Conservation (phyloP, 2,329 filamentous ascomycete species). For the Colletotrichum liriopes region DNA sequence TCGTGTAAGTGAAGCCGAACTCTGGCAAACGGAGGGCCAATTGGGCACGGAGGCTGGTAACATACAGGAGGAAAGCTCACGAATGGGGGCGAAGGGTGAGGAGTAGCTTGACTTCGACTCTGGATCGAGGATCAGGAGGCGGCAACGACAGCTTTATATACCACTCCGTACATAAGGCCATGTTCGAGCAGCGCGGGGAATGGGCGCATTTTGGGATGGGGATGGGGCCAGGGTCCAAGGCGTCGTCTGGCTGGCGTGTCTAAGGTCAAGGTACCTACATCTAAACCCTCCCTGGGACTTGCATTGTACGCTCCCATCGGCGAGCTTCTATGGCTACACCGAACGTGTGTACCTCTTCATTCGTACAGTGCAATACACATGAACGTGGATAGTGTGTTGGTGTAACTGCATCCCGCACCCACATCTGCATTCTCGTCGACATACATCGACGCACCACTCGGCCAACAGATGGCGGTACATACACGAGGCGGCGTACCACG, state of each 20-base stretch:
- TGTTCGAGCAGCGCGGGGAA: conserved; percentile 30
- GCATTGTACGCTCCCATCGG: conserved; percentile 19
- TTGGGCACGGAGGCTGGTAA: too few relatives aligned
- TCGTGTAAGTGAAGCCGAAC: conserved; percentile 2
- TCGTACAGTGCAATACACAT: conserved; percentile 3
- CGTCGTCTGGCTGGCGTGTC: conserved; percentile 32
- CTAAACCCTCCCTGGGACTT: conserved; percentile 26
- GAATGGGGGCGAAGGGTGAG: neutral
- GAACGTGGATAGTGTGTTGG: conserved; percentile 4
- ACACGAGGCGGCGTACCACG: conserved; percentile 25
- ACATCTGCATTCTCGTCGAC: conserved; percentile 23
- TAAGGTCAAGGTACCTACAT: conserved; percentile 39
- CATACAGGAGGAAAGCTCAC: conserved; percentile 12
- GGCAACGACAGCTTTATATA: conserved; percentile 30
- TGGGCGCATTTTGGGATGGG: conserved; percentile 31
- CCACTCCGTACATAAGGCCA: neutral
- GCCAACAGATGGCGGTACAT: conserved; percentile 31
- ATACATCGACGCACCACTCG: conserved; percentile 28
- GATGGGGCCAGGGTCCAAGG: conserved; percentile 27
- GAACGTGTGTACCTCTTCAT: conserved; percentile 8
- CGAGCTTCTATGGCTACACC: conserved; percentile 22
- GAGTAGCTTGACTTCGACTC: conserved; percentile 3
- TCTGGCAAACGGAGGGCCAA: neutral
- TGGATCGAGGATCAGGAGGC: neutral
- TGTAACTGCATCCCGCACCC: conserved; percentile 30